These are phyloP conservation scores for Ceratocystiopsis minuta DNA, from an alignment of 2,329 filamentous ascomycete genomes.

Conservation along the genomic window DNA sequence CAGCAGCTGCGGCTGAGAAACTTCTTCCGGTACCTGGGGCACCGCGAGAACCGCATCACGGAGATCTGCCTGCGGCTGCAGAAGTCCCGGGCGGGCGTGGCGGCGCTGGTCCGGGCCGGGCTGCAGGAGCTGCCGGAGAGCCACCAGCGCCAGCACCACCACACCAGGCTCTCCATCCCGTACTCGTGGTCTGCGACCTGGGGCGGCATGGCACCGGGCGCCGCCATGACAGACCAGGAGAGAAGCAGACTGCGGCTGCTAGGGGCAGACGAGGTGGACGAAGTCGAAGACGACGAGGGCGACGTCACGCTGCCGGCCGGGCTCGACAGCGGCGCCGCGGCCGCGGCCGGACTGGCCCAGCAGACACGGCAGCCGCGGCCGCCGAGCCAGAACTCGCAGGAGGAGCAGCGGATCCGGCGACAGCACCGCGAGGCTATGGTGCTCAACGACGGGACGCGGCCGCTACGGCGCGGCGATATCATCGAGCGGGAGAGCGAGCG, in stretches of 20 bases:
- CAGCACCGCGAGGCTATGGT: conserved; percentile 79
- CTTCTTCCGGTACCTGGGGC: conserved; percentile 32
- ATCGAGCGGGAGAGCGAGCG: conserved; percentile 45
- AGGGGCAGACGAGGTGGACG: no score
- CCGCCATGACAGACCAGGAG: no score
- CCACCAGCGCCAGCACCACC: conserved; percentile 7
- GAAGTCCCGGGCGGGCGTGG: conserved; percentile 31
- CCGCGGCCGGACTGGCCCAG: background rate
- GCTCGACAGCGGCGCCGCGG: background rate
- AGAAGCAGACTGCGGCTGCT: background rate
- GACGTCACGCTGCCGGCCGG: background rate
- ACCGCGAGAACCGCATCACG: conserved; percentile 32
- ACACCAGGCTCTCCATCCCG: no score
- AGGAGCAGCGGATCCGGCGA: conserved; percentile 56
- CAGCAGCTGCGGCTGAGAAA: conserved; percentile 29
- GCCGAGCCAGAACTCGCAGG: conserved; percentile 33
- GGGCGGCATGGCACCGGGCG: no score
- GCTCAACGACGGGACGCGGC: conserved; percentile 65
- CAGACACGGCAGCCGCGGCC: conserved; percentile 13
- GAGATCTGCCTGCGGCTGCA: conserved; percentile 33
- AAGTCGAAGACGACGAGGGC: background rate
- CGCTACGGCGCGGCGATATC: conserved; percentile 58
- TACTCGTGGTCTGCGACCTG: no score
- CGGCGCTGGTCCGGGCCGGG: conserved; percentile 31
- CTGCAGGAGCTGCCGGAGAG: conserved; percentile 17